Evolutionary conservation across 192 early-diverging fungal genomes (phyloP).

Genomic region (Lobosporangium transversale): DNA sequence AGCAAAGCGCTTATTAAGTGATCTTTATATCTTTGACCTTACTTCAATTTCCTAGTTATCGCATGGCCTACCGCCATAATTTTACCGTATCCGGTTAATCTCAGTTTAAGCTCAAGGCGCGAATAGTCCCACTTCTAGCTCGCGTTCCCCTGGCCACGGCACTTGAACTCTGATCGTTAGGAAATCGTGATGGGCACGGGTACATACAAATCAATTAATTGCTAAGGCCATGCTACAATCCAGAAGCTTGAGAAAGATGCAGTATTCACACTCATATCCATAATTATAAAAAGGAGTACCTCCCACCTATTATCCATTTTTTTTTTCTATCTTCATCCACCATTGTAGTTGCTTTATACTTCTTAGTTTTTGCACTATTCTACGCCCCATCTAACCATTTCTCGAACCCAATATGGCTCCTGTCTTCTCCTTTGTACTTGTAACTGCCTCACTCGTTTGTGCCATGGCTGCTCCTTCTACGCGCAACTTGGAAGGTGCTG

Average conservation of each 20-base stretch:
- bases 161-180: not conserved
- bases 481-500: not conserved
- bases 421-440: constrained; percentile 9
- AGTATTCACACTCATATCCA: not conserved
- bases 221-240: not conserved
- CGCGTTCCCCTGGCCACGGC: not conserved
- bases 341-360: no score
- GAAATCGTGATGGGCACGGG: not conserved
- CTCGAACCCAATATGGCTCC: constrained; percentile 22
- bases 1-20: no score
- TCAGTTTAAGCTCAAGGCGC: no score
- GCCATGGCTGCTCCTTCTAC: constrained; percentile 23
- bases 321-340: not conserved
- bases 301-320: not conserved
- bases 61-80: no score
- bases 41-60: no score
- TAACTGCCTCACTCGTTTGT: constrained; percentile 22
- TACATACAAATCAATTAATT: not conserved
- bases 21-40: no score
- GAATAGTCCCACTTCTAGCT: not conserved
- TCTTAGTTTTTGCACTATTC: not conserved
- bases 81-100: no score
- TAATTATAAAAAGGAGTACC: constrained; percentile 1
- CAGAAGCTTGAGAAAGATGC: no score
- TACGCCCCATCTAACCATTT: not conserved